Evolutionary conservation across 345 rosid genomes (phyloP).

Genomic region (Camelina hispida): DNA sequence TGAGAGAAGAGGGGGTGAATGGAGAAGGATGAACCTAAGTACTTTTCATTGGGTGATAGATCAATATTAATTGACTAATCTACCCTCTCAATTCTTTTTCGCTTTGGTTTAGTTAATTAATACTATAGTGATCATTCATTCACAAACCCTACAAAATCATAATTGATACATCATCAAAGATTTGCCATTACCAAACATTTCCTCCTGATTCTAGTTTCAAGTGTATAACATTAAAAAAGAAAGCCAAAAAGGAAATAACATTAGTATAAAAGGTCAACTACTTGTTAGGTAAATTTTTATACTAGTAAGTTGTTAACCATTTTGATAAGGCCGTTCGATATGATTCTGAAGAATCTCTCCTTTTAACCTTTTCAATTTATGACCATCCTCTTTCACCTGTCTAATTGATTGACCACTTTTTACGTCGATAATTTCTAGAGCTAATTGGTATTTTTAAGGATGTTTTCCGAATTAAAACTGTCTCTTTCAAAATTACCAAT

Average conservation of each 20-base stretch:
- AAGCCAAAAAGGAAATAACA: background rate
- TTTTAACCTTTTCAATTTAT: background rate
- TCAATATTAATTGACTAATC: conserved; percentile 1
- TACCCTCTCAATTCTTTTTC: conserved; percentile 7
- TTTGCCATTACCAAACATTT: conserved; percentile 22
- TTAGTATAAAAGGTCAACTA: conserved; percentile 13
- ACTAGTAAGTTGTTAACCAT: background rate
- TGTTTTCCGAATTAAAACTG: background rate
- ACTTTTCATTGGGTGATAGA: too few species aligned
- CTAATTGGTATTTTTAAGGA: background rate
- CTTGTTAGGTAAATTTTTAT: background rate
- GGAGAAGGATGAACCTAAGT: too few species aligned
- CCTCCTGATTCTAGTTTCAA: background rate
- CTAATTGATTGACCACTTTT: background rate
- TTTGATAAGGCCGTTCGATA: background rate
- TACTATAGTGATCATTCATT: conserved; percentile 1
- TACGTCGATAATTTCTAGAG: background rate
- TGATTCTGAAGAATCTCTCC: background rate
- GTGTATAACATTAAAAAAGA: background rate
- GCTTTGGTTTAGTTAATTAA: conserved; percentile 23
- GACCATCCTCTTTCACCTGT: background rate
- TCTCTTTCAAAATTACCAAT: conserved; percentile 8
- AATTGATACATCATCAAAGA: conserved; percentile 14
- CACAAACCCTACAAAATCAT: conserved; percentile 31
- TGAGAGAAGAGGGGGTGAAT: too few species aligned